Base-by-base conservation (phyloP, 345 rosid genomes). In the Garcia nutans region DNA sequence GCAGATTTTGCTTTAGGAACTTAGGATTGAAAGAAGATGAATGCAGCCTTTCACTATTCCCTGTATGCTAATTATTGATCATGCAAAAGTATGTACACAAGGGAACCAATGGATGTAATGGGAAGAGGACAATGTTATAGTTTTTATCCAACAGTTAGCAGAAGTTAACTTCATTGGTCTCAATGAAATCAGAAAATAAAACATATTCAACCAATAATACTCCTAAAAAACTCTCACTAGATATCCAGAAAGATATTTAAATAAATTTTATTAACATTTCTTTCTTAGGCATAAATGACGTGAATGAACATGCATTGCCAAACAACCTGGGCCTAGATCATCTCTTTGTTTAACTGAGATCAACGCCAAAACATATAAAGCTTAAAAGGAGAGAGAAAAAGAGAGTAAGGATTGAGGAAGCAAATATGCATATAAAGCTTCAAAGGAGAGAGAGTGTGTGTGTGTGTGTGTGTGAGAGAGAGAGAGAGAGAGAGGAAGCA, bases 1-100 rank as follows among this genome's bases (percentile, higher is more conserved):
- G 61, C 61, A 80, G 63, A 71, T 44, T 62, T 55, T 41, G 70
- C 65, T 42, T 79, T 23, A 58, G 37, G 6, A 52, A 42, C 49
- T n/a, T 12, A 26, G 50, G 11, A 45, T 50, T 6, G 6, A 37
- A 73, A 49, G 62, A 57, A 74, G 63, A 45, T 55, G 24, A 49
- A 57, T 24, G n/a, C 71, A 71, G 26, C 41, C 41, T 37, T 37
- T 37, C 41, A 37, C 6, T 37, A 37, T 37, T 6, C 41, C 41
- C 41, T 37, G 6, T 5, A 37, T 37, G 41, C 41, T 37, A 5
- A 37, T 37, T 37, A 37, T 6, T 6, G 7, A 37, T 37, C 41
- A 37, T 37, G 41, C 41, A 37, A 2, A 3, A 3, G 41, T 2
- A 37, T 37, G 6, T 37, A 37, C 49, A 31, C 50, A 52, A 54